A percentile compares a stretch with the other conserved stretches of the same genome.
Evolutionary conservation across 2,329 filamentous ascomycete species (phyloP).

Genomic region (Pseudocercospora eumusae): DNA sequence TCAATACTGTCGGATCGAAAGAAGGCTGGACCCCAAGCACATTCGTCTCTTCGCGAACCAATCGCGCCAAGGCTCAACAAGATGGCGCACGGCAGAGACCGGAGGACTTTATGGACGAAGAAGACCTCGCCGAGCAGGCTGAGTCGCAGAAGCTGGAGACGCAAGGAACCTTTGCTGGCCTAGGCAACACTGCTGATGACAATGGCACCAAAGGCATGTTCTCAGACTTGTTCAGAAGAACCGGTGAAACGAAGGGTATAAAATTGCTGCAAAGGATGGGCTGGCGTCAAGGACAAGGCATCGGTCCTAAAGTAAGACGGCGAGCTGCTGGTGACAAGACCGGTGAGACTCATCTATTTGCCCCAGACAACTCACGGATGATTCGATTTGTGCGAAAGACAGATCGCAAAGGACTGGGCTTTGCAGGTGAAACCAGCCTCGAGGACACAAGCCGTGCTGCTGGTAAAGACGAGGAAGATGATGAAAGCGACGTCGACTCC

Average conservation of each 20-base stretch:
- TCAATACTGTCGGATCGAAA: constrained; percentile 96
- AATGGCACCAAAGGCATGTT: constrained; percentile 54
- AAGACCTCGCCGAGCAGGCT: constrained; percentile 84
- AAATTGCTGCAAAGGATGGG: constrained; percentile 89
- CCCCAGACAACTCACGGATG: constrained; percentile 75
- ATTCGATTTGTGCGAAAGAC: constrained; percentile 66
- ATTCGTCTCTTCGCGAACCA: constrained; percentile 85
- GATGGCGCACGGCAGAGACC: constrained; percentile 60
- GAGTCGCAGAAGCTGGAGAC: constrained; percentile 76
- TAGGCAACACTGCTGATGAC: constrained; percentile 68
- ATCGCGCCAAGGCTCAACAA: constrained; percentile 69
- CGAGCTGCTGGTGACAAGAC: constrained; percentile 67
- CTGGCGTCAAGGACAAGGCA: constrained; percentile 90
- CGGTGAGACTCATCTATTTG: constrained; percentile 69
- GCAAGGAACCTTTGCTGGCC: constrained; percentile 69
- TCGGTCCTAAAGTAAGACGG: constrained; percentile 81
- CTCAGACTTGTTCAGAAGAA: constrained; percentile 69
- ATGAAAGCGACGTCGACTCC: constrained; percentile 35
- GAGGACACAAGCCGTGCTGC: constrained; percentile 37
- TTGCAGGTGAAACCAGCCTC: constrained; percentile 60
- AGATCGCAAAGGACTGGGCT: constrained; percentile 71
- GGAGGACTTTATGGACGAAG: constrained; percentile 98
- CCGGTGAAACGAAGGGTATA: constrained; percentile 82
- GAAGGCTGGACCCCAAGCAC: constrained; percentile 94
- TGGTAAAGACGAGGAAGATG: constrained; percentile 38